Evolutionary conservation across 164 flowering plant genomes (phyloP).

Genomic region (Piper longum): DNA sequence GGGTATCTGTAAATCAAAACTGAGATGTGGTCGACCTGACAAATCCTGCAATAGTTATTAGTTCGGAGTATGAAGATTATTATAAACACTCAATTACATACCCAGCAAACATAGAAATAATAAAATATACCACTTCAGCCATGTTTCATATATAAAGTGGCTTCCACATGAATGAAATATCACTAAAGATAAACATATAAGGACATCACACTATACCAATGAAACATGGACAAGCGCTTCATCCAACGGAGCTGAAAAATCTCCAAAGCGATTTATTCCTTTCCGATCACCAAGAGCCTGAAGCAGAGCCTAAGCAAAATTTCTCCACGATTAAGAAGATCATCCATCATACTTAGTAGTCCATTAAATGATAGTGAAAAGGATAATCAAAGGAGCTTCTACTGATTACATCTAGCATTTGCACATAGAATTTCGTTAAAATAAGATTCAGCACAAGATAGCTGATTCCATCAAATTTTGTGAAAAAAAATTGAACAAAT

Average conservation of each 20-base stretch:
- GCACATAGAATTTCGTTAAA: too few relatives aligned
- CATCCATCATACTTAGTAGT: not conserved
- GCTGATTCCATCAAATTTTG: too few relatives aligned
- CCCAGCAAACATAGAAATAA: not conserved
- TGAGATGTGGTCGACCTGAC: conserved; percentile 86
- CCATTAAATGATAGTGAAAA: not conserved
- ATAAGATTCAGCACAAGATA: too few relatives aligned
- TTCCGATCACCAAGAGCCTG: conserved; percentile 90
- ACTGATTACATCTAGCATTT: too few relatives aligned
- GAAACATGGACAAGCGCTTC: conserved; percentile 86
- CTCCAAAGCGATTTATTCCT: conserved; percentile 91
- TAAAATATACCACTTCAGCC: not conserved
- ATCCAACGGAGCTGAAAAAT: conserved; percentile 95
- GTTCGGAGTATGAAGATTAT: not conserved
- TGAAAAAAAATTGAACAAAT: too few relatives aligned
- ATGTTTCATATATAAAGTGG: not conserved
- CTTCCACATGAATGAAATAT: not conserved
- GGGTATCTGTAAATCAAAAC: conserved; percentile 72
- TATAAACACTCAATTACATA: not conserved
- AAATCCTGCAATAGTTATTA: conserved; percentile 47
- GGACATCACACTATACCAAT: conserved; percentile 35
- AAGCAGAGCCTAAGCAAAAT: conserved; percentile 44
- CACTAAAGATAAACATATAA: not conserved
- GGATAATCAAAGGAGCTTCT: too few relatives aligned
- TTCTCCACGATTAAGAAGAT: not conserved